These are phyloP conservation scores for Aspergillus cavernicola DNA, from an alignment of 495 filamentous ascomycete species.

Conservation along the genomic window DNA sequence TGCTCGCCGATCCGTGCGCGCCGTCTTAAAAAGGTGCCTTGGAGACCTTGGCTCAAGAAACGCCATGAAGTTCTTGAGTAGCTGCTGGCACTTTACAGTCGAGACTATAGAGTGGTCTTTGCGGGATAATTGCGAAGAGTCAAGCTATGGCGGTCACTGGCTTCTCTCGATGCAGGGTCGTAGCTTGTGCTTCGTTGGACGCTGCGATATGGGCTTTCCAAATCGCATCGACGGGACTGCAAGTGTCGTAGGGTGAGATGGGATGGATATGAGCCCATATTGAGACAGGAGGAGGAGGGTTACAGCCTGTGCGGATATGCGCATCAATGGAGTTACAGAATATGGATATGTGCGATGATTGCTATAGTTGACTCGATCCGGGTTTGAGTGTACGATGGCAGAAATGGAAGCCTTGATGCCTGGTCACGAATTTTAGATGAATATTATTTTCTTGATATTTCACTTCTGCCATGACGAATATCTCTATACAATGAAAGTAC, in stretches of 20 bases:
- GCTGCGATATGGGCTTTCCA: neutral
- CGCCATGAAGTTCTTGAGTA: neutral
- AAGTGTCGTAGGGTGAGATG: neutral
- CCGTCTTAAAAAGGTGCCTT: neutral
- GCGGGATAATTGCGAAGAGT: neutral
- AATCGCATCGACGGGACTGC: neutral
- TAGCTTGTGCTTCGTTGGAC: neutral
- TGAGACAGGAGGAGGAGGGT: neutral
- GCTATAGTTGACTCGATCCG: neutral
- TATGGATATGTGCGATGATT: neutral
- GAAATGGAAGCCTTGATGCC: conserved; percentile 6
- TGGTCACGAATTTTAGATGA: neutral
- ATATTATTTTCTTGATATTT: neutral
- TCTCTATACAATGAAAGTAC: too few species aligned
- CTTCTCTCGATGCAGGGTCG: neutral
- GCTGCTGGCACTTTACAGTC: neutral
- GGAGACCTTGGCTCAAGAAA: neutral
- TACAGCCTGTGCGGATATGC: neutral
- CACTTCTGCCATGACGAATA: neutral
- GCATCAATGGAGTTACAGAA: neutral
- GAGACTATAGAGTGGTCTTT: neutral
- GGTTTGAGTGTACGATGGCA: neutral
- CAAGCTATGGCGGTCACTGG: neutral
- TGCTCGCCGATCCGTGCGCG: neutral
- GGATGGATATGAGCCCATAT: neutral